These are phyloP conservation scores for Phytophthora hybrid DNA, from an alignment of 352 stramenopile genomes.

Conservation along the genomic window DNA sequence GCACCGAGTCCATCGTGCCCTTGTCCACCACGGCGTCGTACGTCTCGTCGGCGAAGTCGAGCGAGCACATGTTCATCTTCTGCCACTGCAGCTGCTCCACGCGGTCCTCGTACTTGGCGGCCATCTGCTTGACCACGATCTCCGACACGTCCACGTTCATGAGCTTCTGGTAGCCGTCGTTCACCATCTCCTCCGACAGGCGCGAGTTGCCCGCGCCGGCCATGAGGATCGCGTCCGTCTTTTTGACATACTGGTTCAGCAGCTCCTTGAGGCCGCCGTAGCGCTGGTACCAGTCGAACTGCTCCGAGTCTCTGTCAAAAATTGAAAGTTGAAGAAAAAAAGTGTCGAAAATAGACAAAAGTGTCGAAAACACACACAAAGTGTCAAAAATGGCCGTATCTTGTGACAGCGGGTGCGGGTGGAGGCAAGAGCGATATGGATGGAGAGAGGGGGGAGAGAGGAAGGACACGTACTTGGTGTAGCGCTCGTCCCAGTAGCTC, in stretches of 20 bases:
- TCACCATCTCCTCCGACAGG: conserved; percentile 96
- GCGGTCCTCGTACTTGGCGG: conserved; percentile 93
- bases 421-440: not conserved
- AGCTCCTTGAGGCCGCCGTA: conserved; percentile 93
- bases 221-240: conserved; percentile 95
- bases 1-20: conserved; percentile 95
- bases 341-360: conserved; percentile 4
- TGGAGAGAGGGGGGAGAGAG: not conserved
- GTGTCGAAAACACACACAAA: not conserved
- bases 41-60: conserved; percentile 95
- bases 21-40: conserved; percentile 97
- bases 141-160: conserved; percentile 97
- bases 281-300: conserved; percentile 96
- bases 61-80: conserved; percentile 95
- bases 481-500: conserved; percentile 95
- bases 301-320: conserved; percentile 86
- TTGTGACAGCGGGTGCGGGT: not conserved
- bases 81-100: conserved; percentile 92
- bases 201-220: conserved; percentile 94
- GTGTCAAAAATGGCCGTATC: conserved; percentile 2
- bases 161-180: conserved; percentile 95
- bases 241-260: conserved; percentile 93
- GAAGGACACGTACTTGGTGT: conserved; percentile 86
- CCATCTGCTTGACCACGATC: conserved; percentile 96
- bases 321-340: not conserved